Evolutionary conservation across 2,329 filamentous ascomycete genomes (phyloP).

Genomic region (Tolypocladium endophyticum): DNA sequence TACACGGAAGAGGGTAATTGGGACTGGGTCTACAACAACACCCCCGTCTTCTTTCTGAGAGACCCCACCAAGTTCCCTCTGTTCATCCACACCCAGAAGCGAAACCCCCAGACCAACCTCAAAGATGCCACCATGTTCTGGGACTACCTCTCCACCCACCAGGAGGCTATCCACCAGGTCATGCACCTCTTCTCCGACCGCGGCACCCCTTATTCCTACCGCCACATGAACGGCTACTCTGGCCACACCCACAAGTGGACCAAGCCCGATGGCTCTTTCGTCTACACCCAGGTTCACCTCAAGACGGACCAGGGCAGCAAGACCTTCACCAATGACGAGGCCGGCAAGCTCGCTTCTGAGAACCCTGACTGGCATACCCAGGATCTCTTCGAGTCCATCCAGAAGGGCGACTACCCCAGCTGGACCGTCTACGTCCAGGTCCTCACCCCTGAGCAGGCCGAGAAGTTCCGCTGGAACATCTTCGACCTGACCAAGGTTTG

Average conservation of each 20-base stretch:
- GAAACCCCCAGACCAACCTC: conserved; percentile 61
- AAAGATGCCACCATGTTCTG: conserved; percentile 55
- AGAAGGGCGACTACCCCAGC: conserved; percentile 47
- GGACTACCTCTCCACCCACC: conserved; percentile 41
- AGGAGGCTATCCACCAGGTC: conserved; percentile 52
- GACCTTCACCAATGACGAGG: conserved; percentile 48
- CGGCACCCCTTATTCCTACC: conserved; percentile 54
- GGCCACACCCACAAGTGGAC: conserved; percentile 58
- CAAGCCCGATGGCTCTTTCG: conserved; percentile 54
- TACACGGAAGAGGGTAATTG: conserved; percentile 63
- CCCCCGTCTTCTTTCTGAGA: conserved; percentile 65
- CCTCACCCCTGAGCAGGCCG: conserved; percentile 50
- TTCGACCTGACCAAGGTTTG: conserved; percentile 63
- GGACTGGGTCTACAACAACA: conserved; percentile 70
- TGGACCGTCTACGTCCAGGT: conserved; percentile 58
- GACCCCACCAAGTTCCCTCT: conserved; percentile 66
- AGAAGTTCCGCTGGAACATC: conserved; percentile 50
- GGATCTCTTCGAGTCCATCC: conserved; percentile 55
- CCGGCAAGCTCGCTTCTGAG: conserved; percentile 37
- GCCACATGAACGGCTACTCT: conserved; percentile 58
- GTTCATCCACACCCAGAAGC: conserved; percentile 71
- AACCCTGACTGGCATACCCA: conserved; percentile 54
- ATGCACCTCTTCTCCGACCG: conserved; percentile 58
- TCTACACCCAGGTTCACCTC: conserved; percentile 55
- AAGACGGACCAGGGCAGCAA: conserved; percentile 54